These are phyloP conservation scores for Baeospora myosura DNA, from an alignment of 1,284 basidiomycete genomes.

Conservation along the genomic window DNA sequence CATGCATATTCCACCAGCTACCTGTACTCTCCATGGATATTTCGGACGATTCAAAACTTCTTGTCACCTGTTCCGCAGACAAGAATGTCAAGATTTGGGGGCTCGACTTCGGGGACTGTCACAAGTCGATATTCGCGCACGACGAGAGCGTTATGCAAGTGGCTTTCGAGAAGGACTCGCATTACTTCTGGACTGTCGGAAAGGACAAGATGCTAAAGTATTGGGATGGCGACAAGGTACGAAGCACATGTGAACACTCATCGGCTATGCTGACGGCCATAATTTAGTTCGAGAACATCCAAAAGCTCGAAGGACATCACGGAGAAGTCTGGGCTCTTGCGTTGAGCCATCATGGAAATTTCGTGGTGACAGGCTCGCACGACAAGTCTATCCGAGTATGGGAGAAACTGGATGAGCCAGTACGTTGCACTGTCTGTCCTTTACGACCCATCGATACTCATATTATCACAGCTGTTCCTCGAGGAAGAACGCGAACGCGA, in stretches of 20 bases:
- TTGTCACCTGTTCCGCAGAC: slow-evolving; percentile 98
- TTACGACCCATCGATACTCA: slow-evolving; percentile 7
- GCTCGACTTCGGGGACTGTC: slow-evolving; percentile 98
- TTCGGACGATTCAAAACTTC: slow-evolving; percentile 90
- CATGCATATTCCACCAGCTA: slow-evolving; percentile 44
- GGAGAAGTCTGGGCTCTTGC: slow-evolving; percentile 98
- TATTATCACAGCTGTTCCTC: slow-evolving; percentile 68
- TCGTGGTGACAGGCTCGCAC: slow-evolving; percentile 93
- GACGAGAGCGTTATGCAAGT: slow-evolving; percentile 97
- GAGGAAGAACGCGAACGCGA: slow-evolving; percentile 97
- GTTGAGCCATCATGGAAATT: slow-evolving; percentile 79
- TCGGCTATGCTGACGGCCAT: slow-evolving; percentile 1
- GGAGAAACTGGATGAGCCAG: slow-evolving; percentile 98
- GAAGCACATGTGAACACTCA: slow-evolving; percentile 10
- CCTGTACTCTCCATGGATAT: slow-evolving; percentile 97
- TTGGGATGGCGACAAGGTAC: slow-evolving; percentile 98
- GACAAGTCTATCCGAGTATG: slow-evolving; percentile 97
- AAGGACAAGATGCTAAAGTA: slow-evolving; percentile 95
- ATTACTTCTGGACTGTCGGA: slow-evolving; percentile 96
- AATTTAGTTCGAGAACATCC: slow-evolving; percentile 90
- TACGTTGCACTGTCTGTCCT: slow-evolving; percentile 27
- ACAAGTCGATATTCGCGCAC: slow-evolving; percentile 95
- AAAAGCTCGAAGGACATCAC: slow-evolving; percentile 94
- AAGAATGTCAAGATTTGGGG: slow-evolving; percentile 99
- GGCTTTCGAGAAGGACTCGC: slow-evolving; percentile 83